Percentiles rank a stretch among this genome's conserved stretches.
phyloP scores from a whole-genome alignment of 1,284 basidiomycete species.

The Ceratobasidium sp. region DNA sequence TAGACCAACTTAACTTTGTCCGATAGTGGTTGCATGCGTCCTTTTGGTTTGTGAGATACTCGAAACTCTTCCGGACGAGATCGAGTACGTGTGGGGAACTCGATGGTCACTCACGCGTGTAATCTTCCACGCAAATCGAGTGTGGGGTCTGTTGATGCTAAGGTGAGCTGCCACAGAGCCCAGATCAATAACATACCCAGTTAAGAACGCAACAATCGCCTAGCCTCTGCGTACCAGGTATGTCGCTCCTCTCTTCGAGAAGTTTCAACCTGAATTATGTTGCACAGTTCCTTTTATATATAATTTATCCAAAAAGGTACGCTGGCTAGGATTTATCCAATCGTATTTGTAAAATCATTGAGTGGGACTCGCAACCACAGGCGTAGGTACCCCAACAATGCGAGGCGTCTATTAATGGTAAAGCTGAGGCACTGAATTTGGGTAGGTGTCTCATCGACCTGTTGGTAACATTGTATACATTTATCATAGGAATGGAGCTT shows the following conservation, averaged over 20 bases:
- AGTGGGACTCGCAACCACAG: too few species aligned
- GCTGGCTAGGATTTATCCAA: too few species aligned
- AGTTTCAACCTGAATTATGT: too few species aligned
- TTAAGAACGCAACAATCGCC: neutral
- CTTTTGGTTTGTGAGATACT: constrained; percentile 6
- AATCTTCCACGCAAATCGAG: constrained; percentile 29
- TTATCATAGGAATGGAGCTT: too few species aligned
- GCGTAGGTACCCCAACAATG: too few species aligned
- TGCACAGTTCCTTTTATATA: too few species aligned
- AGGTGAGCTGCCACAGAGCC: neutral
- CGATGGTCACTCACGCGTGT: constrained; percentile 18
- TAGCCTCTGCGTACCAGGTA: neutral
- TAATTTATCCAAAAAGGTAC: too few species aligned
- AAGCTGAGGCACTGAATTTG: too few species aligned
- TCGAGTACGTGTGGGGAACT: neutral
- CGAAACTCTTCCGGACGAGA: constrained; percentile 3
- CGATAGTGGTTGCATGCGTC: neutral
- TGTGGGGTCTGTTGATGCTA: constrained; percentile 17
- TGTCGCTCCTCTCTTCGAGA: neutral
- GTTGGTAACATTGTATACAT: too few species aligned
- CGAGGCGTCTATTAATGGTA: too few species aligned
- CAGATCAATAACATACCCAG: neutral
- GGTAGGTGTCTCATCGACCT: too few species aligned
- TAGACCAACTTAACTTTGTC: neutral
- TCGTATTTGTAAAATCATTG: too few species aligned